phyloP scores from a whole-genome alignment of 441 rosid genomes.

The Pelargonium fulgidum region DNA sequence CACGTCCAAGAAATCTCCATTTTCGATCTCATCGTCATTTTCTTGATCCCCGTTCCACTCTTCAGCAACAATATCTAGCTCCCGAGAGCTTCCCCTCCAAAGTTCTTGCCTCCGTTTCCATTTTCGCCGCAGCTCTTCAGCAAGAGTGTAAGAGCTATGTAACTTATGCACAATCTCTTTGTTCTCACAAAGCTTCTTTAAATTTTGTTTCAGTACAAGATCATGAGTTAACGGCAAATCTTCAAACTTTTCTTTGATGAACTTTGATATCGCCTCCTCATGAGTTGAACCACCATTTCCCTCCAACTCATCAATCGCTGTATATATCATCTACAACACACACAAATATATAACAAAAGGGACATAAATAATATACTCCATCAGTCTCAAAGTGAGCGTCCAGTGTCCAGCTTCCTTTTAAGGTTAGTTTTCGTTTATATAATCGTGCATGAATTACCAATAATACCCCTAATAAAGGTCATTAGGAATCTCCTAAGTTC shows the following conservation, averaged over 20 bases:
- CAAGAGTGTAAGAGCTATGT: background rate
- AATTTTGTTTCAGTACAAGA: background rate
- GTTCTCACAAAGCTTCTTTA: conserved; percentile 5
- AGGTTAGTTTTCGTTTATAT: no score
- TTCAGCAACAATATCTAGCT: background rate
- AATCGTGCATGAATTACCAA: background rate
- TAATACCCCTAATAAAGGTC: no score
- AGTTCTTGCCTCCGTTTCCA: background rate
- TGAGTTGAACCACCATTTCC: background rate
- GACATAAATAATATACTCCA: no score
- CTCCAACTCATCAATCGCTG: conserved; percentile 6
- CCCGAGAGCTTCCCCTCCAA: background rate
- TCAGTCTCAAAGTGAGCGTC: no score
- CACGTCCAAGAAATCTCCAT: no score
- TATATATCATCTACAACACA: conserved; percentile 5
- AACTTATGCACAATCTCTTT: background rate
- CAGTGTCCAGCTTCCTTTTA: no score
- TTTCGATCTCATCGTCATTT: no score
- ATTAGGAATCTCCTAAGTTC: no score
- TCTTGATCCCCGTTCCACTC: background rate
- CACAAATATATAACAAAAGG: background rate
- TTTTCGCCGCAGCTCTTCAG: background rate
- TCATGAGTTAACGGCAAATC: conserved; percentile 8
- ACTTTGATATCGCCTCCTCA: background rate
- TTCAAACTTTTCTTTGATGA: background rate